Evolutionary conservation across 2,329 filamentous ascomycete species (phyloP), one percentile per base, ranked within the genome.

Genomic region (Paecilomyces sp.): DNA sequence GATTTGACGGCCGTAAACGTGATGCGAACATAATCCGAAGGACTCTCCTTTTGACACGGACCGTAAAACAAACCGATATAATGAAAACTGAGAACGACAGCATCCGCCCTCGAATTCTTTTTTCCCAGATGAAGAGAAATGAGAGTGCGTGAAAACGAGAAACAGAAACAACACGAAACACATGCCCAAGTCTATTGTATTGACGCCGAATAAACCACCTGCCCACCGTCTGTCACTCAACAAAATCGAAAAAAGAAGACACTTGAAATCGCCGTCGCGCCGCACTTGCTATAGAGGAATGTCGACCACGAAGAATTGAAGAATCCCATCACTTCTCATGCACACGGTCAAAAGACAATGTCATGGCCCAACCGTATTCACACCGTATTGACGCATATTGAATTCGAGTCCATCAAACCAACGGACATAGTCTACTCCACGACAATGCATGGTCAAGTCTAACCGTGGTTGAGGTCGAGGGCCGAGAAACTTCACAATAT

Each of bases 401-500:
- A 69, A 85, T 83, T 62, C 88, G 85, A 63, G 88, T 85, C 64
- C 88, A 80, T 61, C 25, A 80, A 74, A 30, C 79, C 77, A 62
- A 89, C 76, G 62, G 80, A 81, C 90, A 73, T 91, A 92, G 60
- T 89, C 88, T 50, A 88, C 88, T 41, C 89, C 89, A 66, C 90
- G 81, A 70, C 86, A 90, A 67, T 88, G 85, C 80, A 92, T 88
- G 62, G 82, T 82, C 61, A 89, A 91, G 80, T 64, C 25, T 87
- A 86, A 61, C 86, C 85, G 70, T 88, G 86, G 54, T 68, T 85
- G 83, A 74, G 91, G 90, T 8, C 89, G 91, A 68, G 86, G 82
- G 67, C 87, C 80, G 70, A 90, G 90, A 69, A 87, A 82, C 77
- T 85, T 86, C 70, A 90, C 80, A 71, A 88, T 88, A 66, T 88